Conservation (phyloP, 192 early-diverging fungal genomes). For the Coemansia sp. region DNA sequence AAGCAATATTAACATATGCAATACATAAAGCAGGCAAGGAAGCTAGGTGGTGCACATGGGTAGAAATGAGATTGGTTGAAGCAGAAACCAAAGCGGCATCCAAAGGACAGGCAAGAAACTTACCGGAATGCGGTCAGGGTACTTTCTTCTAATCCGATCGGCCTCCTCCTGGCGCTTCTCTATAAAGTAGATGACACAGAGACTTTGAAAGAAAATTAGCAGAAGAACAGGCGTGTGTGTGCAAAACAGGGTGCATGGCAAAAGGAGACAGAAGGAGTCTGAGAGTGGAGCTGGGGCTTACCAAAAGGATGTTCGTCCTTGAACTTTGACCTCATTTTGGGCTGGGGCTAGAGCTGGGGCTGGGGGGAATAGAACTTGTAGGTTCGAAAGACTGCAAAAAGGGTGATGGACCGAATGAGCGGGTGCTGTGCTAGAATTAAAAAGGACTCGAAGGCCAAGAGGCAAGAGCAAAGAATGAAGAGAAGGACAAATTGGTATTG, state of each 20-base stretch:
- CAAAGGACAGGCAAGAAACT: slow-evolving; percentile 9
- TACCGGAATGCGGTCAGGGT: slow-evolving; percentile 87
- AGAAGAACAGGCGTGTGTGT: background rate
- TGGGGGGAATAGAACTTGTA: background rate
- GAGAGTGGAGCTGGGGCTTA: slow-evolving; percentile 46
- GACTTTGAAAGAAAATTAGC: slow-evolving; percentile 3
- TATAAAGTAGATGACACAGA: slow-evolving; percentile 30
- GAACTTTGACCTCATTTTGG: slow-evolving; percentile 82
- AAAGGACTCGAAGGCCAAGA: background rate
- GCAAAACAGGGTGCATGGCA: background rate
- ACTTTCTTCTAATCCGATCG: slow-evolving; percentile 94
- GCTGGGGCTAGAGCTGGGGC: background rate
- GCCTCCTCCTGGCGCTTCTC: slow-evolving; percentile 97
- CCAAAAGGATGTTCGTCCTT: slow-evolving; percentile 97
- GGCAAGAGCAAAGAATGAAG: background rate
- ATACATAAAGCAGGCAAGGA: background rate
- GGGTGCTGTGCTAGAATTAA: background rate
- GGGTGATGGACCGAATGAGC: background rate
- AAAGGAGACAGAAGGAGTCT: background rate
- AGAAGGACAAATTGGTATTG: background rate
- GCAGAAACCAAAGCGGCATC: background rate
- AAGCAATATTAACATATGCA: background rate
- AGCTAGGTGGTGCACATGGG: slow-evolving; percentile 18
- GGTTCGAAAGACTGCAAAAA: background rate
- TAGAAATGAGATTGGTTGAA: no score